Evolutionary conservation across 768 basidiomycete species (phyloP), one percentile per base, ranked within the genome.

Genomic region (Tephrocybe sp.): DNA sequence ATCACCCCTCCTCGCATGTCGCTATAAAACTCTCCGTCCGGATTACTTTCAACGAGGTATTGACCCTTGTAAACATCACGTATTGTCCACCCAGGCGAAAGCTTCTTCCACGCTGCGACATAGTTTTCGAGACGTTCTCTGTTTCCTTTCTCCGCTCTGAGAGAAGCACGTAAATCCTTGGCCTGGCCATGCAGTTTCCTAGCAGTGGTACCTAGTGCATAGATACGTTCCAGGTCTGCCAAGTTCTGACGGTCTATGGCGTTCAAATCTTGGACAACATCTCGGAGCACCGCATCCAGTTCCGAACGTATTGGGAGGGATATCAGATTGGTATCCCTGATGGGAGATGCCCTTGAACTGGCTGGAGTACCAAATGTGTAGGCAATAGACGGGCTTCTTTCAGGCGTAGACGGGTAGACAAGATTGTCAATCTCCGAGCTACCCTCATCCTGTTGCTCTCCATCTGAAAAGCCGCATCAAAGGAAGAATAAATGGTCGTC

Each of bases 1-100:
- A n/a, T 17, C 8, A 17, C 24, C 4, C 45, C 20, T 5, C 25
- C 36, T 1, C 3, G 6, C 7, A 15, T 15, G 18, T 39, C 26
- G 7, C 6, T 6, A 21, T 18, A 10, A 18, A 38, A n/a, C 7
- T 24, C 24, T 3, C 46, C 36, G 15, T 18, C 25, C 10, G 8
- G 34, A 15, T 21, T 18, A 10, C 34, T 12, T 15, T 12, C 10
- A 10, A 64, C 36, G 17, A 38, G 46, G 24, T 60, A 45, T 32
- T 49, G 4, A 3, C 57, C 58, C 3, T 52, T 48, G 57, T 58
- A 62, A 3, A 61, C 53, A n/a, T 62, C 61, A n/a, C 53, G 25
- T 18, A 51, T 53, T 1, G 51, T 50, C 63, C 63, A 65, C 4
- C 25, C 15, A 14, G 49, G 47, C 8, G 33, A 11, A 4, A 48